These are phyloP conservation scores for Candida pseudoglaebosa DNA, from an alignment of 805 yeast species.

Conservation along the genomic window DNA sequence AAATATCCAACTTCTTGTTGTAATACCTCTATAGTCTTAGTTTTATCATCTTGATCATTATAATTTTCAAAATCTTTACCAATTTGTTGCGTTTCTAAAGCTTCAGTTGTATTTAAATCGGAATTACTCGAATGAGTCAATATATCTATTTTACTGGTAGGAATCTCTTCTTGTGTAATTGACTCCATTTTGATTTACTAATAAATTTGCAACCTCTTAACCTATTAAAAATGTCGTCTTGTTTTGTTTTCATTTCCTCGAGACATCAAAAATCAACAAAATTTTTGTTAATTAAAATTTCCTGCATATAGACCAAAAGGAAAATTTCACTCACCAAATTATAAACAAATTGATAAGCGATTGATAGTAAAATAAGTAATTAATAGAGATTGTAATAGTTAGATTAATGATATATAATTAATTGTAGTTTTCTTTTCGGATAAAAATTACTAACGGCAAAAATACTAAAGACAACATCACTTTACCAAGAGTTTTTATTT, in stretches of 20 bases:
- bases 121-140: not conserved
- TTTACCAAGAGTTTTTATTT: too few relatives aligned
- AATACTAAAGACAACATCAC: too few relatives aligned
- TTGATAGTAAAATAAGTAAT: too few relatives aligned
- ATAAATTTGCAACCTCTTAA: conserved; percentile 2
- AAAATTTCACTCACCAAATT: not conserved
- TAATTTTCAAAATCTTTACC: conserved; percentile 8
- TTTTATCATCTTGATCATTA: conserved; percentile 12
- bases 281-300: too few relatives aligned
- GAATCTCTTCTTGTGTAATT: conserved; percentile 1
- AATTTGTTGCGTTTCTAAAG: not conserved
- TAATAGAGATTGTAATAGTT: too few relatives aligned
- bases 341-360: not conserved
- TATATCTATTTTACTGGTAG: not conserved
- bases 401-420: too few relatives aligned
- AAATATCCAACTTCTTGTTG: conserved; percentile 33
- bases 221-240: not conserved
- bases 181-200: conserved; percentile 2
- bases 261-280: not conserved
- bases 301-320: too few relatives aligned
- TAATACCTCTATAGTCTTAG: conserved; percentile 12
- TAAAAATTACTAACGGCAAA: too few relatives aligned
- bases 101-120: not conserved
- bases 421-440: too few relatives aligned
- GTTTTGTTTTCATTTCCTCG: not conserved